phyloP scores from a whole-genome alignment of 2,329 filamentous ascomycete genomes.

The Sporothrix protearum region DNA sequence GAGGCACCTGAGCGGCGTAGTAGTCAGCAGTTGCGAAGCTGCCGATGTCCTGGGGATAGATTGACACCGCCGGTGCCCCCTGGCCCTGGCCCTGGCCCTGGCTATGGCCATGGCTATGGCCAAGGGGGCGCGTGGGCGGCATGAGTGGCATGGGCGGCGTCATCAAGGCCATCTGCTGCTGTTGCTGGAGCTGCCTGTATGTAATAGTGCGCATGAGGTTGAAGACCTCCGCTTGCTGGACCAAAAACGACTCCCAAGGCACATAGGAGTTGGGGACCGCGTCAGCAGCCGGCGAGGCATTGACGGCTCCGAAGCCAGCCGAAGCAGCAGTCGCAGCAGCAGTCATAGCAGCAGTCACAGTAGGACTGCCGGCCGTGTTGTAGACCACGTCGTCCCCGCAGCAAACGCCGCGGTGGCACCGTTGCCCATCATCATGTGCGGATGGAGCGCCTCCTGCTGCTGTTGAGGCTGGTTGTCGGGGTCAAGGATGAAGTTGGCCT shows the following conservation, averaged over 20 bases:
- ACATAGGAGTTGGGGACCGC: conserved; percentile 22
- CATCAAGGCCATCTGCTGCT: background rate
- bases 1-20: background rate
- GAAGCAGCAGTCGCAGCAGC: background rate
- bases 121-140: background rate
- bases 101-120: background rate
- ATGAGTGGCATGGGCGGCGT: background rate
- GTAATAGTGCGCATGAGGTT: conserved; percentile 13
- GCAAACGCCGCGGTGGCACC: conserved; percentile 2
- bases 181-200: background rate
- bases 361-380: background rate
- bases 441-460: conserved; percentile 19
- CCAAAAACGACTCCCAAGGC: conserved; percentile 29
- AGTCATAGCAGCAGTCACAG: background rate
- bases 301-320: background rate
- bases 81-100: background rate
- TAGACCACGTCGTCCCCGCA: conserved; percentile 22
- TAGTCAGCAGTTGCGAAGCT: background rate
- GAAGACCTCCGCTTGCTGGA: conserved; percentile 20
- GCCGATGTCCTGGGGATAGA: conserved; percentile 16
- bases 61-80: background rate
- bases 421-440: conserved; percentile 21
- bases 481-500: conserved; percentile 32
- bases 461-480: conserved; percentile 20
- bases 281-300: background rate